Evolutionary conservation across 352 stramenopile genomes (phyloP).

Genomic region (Pythium utonaiense): DNA sequence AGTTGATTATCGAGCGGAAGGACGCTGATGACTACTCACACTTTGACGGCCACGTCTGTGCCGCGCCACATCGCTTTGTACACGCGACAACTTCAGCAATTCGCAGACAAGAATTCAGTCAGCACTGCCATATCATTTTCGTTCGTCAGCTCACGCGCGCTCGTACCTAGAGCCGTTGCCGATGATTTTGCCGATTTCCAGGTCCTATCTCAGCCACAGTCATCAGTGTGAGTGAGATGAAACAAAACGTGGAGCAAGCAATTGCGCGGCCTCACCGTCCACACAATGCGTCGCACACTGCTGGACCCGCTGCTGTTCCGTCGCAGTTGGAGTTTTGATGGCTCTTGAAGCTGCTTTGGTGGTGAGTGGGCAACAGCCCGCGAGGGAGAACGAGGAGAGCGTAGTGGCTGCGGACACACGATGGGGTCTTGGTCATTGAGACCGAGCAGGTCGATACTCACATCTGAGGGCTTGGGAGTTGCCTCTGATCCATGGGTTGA

Average conservation of each 20-base stretch:
- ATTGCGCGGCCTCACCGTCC: slow-evolving; percentile 4
- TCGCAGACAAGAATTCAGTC: not conserved
- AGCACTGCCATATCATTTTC: not conserved
- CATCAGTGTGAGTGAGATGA: not conserved
- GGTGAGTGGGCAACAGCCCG: not conserved
- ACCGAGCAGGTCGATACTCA: slow-evolving; percentile 14
- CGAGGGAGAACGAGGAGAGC: slow-evolving; percentile 1
- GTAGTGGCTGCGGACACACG: not conserved
- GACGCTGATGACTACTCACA: slow-evolving; percentile 30
- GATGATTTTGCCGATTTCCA: slow-evolving; percentile 46
- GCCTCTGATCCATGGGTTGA: not conserved
- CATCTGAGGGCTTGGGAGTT: not conserved
- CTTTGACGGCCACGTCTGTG: slow-evolving; percentile 72
- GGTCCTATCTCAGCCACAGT: slow-evolving; percentile 20
- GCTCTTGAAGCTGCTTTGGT: not conserved
- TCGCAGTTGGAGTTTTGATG: not conserved
- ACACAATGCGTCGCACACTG: slow-evolving; percentile 3
- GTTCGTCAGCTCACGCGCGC: not conserved
- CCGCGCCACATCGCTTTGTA: slow-evolving; percentile 76
- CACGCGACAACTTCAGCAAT: slow-evolving; percentile 73
- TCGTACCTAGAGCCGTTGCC: slow-evolving; percentile 62
- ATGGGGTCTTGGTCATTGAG: slow-evolving; percentile 6
- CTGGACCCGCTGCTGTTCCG: not conserved
- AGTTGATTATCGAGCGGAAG: not conserved
- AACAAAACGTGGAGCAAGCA: not conserved